Evolutionary conservation across 257 asterid genomes (phyloP), one percentile per base, ranked within the genome.

Genomic region (Fraxinus cuspidata): DNA sequence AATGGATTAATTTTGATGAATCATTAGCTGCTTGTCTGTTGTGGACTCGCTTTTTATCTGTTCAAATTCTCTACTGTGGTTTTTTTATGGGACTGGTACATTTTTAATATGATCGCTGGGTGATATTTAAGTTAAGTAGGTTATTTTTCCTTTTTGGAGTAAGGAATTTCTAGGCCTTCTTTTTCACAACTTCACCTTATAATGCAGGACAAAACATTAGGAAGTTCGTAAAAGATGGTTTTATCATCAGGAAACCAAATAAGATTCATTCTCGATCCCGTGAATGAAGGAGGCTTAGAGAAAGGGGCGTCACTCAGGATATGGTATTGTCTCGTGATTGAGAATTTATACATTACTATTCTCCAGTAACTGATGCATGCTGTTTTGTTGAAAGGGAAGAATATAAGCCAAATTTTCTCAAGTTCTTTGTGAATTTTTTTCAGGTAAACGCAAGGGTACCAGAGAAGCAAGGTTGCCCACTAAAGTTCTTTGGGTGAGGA

Each of bases 361-460:
- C 60, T 49, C 21, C 60, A 49, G 60, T 49, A 16, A 7, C n/a
- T 12, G 58, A 8, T 18, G n/a, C 10, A 2, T 16, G n/a, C 3
- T 49, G 60, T 49, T 49, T 35, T 70, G 32, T 12, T 18, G 49
- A 29, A 15, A 2, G 49, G 60, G 40, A 70, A 32, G 28, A 34
- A 66, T 15, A 27, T 4, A 12, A 13, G n/a, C 71, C 40, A 2
- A 13, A 18, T 25, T 66, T 65, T 28, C 19, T 25, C 6, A 25
- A 28, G n/a, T 66, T 40, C 8, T 66, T 70, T 29, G 4, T 29
- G 19, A 37, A 47, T 19, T 4, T 49, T 49, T 65, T 75, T n/a
- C 79, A 94, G 98, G 98, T 90, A 94, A 94, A 83, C 96, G 99
- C 2, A 94, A 92, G 91, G 99, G 99, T 87, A 94, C 99, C 34